Conservation (phyloP, 805 yeast genomes). For the Priceomyces haplophilus region DNA sequence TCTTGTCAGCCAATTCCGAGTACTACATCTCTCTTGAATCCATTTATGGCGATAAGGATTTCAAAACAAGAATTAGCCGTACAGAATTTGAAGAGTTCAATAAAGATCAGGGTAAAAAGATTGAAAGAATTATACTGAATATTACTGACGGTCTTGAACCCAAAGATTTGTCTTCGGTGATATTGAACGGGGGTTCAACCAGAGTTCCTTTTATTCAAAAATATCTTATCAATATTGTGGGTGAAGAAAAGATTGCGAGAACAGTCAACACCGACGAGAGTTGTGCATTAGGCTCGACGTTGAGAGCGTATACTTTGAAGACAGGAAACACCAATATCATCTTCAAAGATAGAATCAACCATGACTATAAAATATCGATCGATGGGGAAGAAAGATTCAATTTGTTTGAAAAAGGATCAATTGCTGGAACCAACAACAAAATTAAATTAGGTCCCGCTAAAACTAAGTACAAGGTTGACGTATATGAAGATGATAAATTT, state of each 20-base stretch:
- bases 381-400: constrained; percentile 20
- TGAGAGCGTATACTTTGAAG: constrained; percentile 67
- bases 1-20: constrained; percentile 85
- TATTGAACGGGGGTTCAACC: constrained; percentile 86
- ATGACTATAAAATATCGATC: constrained; percentile 42
- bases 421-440: constrained; percentile 28
- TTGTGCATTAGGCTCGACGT: constrained; percentile 84
- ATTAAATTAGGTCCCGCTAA: constrained; percentile 36
- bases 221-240: constrained; percentile 51
- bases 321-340: constrained; percentile 60
- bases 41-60: constrained; percentile 68
- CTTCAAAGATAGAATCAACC: constrained; percentile 54
- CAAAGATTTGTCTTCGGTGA: constrained; percentile 55
- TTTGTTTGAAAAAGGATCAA: constrained; percentile 49
- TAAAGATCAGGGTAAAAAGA: constrained; percentile 42
- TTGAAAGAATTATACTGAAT: constrained; percentile 52
- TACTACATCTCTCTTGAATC: constrained; percentile 76
- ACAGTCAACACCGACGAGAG: constrained; percentile 96
- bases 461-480: constrained; percentile 25
- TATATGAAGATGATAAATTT: constrained; percentile 39
- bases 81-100: constrained; percentile 70
- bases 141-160: constrained; percentile 34
- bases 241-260: constrained; percentile 63
- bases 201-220: constrained; percentile 86
- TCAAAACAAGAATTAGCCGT: constrained; percentile 64